These are phyloP conservation scores for Pichia paraexigua DNA, from an alignment of 805 yeast species.

Conservation along the genomic window DNA sequence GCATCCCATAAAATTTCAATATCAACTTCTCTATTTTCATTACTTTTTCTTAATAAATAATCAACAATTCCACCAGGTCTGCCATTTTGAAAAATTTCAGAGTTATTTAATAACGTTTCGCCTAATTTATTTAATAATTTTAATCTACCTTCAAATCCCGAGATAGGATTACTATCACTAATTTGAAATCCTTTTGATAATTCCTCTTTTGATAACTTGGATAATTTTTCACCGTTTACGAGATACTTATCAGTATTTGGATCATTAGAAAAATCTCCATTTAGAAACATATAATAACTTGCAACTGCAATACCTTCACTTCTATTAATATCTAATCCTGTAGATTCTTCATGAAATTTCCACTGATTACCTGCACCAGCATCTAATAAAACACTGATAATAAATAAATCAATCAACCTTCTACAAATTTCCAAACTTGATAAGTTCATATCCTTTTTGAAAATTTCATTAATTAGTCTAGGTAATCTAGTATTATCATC, in stretches of 20 bases:
- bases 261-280: slow-evolving; percentile 34
- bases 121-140: slow-evolving; percentile 42
- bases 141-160: slow-evolving; percentile 49
- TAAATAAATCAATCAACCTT: slow-evolving; percentile 48
- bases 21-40: slow-evolving; percentile 28
- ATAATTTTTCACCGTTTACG: slow-evolving; percentile 38
- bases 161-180: slow-evolving; percentile 37
- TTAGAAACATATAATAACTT: slow-evolving; percentile 43
- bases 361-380: slow-evolving; percentile 64
- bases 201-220: slow-evolving; percentile 27
- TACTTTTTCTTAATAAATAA: slow-evolving; percentile 29
- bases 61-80: slow-evolving; percentile 46
- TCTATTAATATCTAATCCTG: slow-evolving; percentile 30
- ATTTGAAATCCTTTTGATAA: slow-evolving; percentile 42
- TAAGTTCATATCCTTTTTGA: slow-evolving; percentile 21
- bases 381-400: slow-evolving; percentile 54
- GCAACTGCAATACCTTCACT: slow-evolving; percentile 64
- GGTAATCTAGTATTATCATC: slow-evolving; percentile 40
- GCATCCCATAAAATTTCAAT: slow-evolving; percentile 45
- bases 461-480: slow-evolving; percentile 29
- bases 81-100: slow-evolving; percentile 33
- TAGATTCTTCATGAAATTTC: slow-evolving; percentile 36
- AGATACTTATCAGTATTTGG: slow-evolving; percentile 29
- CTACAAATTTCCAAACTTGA: slow-evolving; percentile 39
- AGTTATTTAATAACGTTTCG: slow-evolving; percentile 32